A percentile compares a stretch with the other conserved stretches of the same genome.
These are phyloP conservation scores for Colletotrichum coccodes DNA, from an alignment of 2,329 filamentous ascomycete genomes.

Conservation along the genomic window DNA sequence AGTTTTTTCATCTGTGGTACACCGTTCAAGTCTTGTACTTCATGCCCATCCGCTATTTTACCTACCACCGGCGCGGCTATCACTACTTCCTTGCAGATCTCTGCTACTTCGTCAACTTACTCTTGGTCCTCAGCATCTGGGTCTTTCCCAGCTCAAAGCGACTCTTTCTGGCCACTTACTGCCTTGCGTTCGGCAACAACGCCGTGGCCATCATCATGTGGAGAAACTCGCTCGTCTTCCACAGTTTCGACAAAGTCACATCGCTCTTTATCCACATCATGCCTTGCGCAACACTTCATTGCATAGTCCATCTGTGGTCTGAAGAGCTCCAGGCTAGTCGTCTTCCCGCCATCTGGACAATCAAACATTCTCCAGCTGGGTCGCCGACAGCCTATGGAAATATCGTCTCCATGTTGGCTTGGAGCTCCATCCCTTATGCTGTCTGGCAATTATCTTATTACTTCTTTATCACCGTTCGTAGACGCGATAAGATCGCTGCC, in stretches of 20 bases:
- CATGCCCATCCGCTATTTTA: constrained; percentile 94
- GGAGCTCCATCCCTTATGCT: constrained; percentile 93
- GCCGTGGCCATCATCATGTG: constrained; percentile 98
- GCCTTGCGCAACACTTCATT: constrained; percentile 94
- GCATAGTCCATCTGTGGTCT: constrained; percentile 84
- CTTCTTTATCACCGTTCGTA: constrained; percentile 92
- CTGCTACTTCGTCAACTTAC: constrained; percentile 97
- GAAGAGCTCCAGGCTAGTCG: constrained; percentile 71
- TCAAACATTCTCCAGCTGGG: constrained; percentile 76
- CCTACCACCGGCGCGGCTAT: constrained; percentile 90
- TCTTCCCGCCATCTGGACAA: constrained; percentile 87
- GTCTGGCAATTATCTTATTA: constrained; percentile 95
- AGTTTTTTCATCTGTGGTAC: constrained; percentile 95
- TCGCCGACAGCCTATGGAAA: constrained; percentile 82
- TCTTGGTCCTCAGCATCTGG: constrained; percentile 87
- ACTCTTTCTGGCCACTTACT: constrained; percentile 91
- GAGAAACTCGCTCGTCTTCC: constrained; percentile 98
- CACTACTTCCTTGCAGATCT: constrained; percentile 98
- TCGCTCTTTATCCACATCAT: constrained; percentile 99
- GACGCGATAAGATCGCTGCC: constrained; percentile 95
- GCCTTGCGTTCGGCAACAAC: constrained; percentile 95
- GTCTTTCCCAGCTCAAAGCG: constrained; percentile 90
- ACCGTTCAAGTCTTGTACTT: constrained; percentile 89
- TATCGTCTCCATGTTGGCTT: constrained; percentile 86
- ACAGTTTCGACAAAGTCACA: constrained; percentile 97